Evolutionary conservation across 1,284 basidiomycete species (phyloP).

Genomic region (Peniophora sp.): DNA sequence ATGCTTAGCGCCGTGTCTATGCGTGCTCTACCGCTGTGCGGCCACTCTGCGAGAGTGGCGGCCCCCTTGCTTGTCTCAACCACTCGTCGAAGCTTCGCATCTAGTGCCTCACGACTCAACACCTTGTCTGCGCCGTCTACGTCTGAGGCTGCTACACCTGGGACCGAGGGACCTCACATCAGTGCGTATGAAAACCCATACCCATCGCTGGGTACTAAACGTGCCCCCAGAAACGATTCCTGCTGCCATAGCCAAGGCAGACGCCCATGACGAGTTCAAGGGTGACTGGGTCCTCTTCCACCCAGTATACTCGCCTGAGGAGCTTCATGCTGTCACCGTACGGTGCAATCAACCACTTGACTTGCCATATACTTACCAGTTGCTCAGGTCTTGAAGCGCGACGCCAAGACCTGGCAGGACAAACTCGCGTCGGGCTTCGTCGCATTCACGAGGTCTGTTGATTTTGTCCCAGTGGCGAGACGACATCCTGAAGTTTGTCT

Average conservation of each 20-base stretch:
- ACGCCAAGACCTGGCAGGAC: constrained; percentile 64
- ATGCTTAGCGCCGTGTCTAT: background rate
- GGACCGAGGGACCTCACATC: constrained; percentile 23
- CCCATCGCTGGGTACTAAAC: no score
- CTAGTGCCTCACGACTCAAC: background rate
- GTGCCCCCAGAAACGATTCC: constrained; percentile 1
- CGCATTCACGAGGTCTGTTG: constrained; percentile 38
- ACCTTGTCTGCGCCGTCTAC: constrained; percentile 3
- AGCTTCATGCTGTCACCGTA: constrained; percentile 73
- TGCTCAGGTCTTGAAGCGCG: constrained; percentile 59
- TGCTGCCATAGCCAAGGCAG: constrained; percentile 1
- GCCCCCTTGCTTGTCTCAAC: constrained; percentile 1
- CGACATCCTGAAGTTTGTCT: background rate
- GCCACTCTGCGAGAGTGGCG: background rate
- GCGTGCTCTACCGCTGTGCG: background rate
- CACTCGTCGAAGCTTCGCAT: constrained; percentile 4
- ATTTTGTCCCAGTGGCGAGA: background rate
- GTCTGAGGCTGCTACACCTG: constrained; percentile 14
- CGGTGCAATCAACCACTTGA: constrained; percentile 3
- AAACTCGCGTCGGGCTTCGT: constrained; percentile 65
- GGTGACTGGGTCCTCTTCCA: constrained; percentile 83
- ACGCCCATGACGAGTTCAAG: constrained; percentile 23
- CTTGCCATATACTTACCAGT: background rate
- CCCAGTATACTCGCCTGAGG: constrained; percentile 71
- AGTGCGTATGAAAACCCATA: constrained; percentile 16